Conservation (phyloP, 305 asterid genomes). For the Rubia peregrina region DNA sequence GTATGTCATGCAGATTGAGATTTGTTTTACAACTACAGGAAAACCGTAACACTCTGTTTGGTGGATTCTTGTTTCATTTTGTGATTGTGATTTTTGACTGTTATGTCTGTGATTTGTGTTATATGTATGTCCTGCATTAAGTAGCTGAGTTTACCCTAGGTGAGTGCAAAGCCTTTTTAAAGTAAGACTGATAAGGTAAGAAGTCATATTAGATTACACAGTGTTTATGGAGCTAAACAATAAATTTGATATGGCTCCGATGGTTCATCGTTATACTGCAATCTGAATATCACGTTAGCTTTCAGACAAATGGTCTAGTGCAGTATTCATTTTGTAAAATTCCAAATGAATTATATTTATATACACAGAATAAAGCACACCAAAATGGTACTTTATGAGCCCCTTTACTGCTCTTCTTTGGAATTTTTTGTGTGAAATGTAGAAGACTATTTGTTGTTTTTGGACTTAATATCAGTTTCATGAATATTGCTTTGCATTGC, state of each 20-base stretch:
- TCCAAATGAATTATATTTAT: not conserved
- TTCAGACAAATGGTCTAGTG: not conserved
- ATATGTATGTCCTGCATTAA: not conserved
- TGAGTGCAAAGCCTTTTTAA: not conserved
- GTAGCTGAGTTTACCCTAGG: not conserved
- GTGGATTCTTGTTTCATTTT: not conserved
- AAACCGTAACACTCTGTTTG: not conserved
- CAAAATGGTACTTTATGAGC: not conserved
- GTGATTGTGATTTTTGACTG: not conserved
- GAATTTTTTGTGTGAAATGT: not conserved
- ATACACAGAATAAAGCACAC: not conserved
- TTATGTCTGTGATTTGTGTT: not conserved
- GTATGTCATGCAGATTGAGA: not conserved
- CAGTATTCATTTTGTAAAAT: not conserved
- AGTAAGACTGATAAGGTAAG: not conserved
- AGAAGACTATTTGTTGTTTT: not conserved
- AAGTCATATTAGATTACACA: not conserved
- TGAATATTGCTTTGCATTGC: conserved; percentile 22
- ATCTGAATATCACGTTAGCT: not conserved
- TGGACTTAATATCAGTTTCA: not conserved
- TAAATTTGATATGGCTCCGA: not conserved
- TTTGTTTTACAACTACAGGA: not conserved
- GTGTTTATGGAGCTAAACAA: not conserved
- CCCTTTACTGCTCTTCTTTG: not conserved
- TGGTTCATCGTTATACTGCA: not conserved